Base-by-base conservation (phyloP, 2,329 filamentous ascomycete species). In the Penicillium fuscoglaucum region DNA sequence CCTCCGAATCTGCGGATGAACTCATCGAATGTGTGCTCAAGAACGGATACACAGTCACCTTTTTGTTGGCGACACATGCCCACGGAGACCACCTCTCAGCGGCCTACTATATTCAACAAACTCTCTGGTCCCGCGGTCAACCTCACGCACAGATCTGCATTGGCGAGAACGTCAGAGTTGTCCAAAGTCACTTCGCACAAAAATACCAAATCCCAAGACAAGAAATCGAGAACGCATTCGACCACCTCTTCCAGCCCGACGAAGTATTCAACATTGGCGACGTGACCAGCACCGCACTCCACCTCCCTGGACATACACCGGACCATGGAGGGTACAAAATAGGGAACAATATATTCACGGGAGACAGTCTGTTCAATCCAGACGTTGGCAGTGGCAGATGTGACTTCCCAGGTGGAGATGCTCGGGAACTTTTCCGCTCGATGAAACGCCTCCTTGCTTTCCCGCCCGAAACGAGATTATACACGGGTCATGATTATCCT, bases 51-150 rank as follows among this genome's bases (percentile, higher is more conserved):
- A 74, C 60, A 0, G 66, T 87, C 9, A 72, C 73, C 0, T 69
- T 72, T 29, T 80, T 87, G 9, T 76, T 88, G 3, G 85, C 88
- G 64, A 88, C 86, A 0, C 85, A 88, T 66, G 81, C 78, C 0
- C 83, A 87, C 60, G 84, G 84, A 4, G 83, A 87, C 57, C 84
- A 87, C 56, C 63, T 87, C 0, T 86, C 84, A 0, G 82, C 85
- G 0, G 76, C 84, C 0, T 76, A 77, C 4, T 87, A 87, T 62
- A 76, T 88, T 0, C 82, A 85, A 63, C 65, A 72, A 2, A 68
- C 64, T 1, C 73, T 85, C 0, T 56, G 61, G 48, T 59, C 67
- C 0, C 57, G 69, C 9, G 54, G 60, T 0, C 72, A 79, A 28
- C 71, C 69, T 0, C 28, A 62, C 0, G 72, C 68, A 49, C 80